Conservation (phyloP, 2,329 filamentous ascomycete species). For the Beauveria medogensis region DNA sequence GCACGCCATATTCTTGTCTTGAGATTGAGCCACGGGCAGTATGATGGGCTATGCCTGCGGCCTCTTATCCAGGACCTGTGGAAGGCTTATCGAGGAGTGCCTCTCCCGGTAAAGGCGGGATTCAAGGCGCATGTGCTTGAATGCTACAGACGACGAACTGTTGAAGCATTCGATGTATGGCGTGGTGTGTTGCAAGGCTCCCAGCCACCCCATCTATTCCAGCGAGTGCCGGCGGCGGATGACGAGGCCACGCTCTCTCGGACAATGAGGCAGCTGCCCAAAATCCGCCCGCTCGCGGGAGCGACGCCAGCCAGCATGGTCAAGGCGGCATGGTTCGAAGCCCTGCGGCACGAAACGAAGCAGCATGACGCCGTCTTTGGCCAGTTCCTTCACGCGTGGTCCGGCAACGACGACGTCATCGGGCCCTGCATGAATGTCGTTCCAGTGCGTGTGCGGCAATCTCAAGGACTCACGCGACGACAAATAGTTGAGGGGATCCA, state of each 20-base stretch:
- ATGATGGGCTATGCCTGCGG: background rate
- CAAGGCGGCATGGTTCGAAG: background rate
- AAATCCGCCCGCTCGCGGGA: background rate
- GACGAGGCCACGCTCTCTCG: background rate
- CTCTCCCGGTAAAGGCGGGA: background rate
- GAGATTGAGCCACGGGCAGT: background rate
- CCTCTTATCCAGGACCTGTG: background rate
- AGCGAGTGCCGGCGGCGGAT: background rate
- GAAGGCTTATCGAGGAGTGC: background rate
- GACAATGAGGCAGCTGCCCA: background rate
- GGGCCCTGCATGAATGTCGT: constrained; percentile 4
- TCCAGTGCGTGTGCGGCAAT: background rate
- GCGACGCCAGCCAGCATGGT: background rate
- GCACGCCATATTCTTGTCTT: background rate
- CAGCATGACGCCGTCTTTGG: background rate
- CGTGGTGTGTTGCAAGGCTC: background rate
- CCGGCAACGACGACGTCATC: background rate
- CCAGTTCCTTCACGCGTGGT: constrained; percentile 2
- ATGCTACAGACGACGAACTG: background rate
- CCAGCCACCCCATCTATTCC: background rate
- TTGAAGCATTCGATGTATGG: background rate
- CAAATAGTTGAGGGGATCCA: background rate
- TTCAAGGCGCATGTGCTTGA: background rate
- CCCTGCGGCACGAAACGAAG: background rate
- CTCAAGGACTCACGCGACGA: background rate